Conservation (phyloP, 345 rosid genomes). For the Citrus cavaleriei region DNA sequence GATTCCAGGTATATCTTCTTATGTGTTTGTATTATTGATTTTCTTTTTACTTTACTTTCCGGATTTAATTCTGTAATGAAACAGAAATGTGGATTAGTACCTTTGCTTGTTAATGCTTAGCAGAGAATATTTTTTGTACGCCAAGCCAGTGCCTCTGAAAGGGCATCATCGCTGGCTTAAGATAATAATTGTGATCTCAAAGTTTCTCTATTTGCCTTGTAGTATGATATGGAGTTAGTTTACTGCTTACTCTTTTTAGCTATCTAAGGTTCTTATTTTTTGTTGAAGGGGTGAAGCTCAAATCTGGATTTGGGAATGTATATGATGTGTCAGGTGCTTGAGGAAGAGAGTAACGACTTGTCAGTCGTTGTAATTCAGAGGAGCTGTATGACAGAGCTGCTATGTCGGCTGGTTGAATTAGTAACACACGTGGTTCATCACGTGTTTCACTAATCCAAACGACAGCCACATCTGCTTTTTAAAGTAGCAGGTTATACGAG, state of each 20-base stretch:
- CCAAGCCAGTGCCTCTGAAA: neutral
- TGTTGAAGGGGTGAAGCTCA: no score
- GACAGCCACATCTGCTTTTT: no score
- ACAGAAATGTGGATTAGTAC: neutral
- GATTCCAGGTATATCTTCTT: constrained; percentile 66
- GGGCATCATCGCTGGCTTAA: neutral
- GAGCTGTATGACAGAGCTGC: no score
- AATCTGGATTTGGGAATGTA: no score
- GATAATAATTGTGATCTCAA: neutral
- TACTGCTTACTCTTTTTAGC: neutral
- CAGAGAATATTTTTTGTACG: neutral
- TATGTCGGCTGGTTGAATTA: no score
- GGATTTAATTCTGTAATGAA: neutral
- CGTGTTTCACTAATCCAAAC: no score
- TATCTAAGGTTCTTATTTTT: neutral
- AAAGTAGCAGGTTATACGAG: no score
- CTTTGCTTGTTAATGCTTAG: neutral
- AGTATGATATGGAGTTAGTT: neutral
- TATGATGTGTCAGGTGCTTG: no score
- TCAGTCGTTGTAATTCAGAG: no score
- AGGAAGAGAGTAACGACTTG: no score
- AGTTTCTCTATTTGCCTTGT: neutral
- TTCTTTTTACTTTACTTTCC: neutral
- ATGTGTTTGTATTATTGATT: neutral
- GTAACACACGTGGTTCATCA: no score